These are phyloP conservation scores for Blastocladiella britannica DNA, from an alignment of 192 early-diverging fungal genomes.

Conservation along the genomic window DNA sequence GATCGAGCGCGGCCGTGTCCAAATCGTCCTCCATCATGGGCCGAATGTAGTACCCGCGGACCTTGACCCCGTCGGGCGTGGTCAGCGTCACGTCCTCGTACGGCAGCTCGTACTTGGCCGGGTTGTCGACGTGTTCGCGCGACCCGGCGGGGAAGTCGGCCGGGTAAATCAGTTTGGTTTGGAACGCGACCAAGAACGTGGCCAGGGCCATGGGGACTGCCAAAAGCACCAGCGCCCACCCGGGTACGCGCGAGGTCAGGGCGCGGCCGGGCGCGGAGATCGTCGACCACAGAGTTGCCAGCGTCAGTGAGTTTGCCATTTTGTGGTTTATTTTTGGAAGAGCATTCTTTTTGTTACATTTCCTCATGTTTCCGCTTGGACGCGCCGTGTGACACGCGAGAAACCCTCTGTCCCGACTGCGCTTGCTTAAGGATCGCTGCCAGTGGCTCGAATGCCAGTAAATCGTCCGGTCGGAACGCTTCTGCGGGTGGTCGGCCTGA, in stretches of 20 bases:
- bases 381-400: no score
- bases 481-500: no score
- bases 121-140: conserved; percentile 17
- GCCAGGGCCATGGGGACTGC: conserved; percentile 2
- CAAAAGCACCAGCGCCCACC: not conserved
- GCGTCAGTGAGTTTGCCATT: no score
- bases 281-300: no score
- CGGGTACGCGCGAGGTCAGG: not conserved
- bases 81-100: conserved; percentile 46
- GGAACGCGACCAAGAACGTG: conserved; percentile 41
- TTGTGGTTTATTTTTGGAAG: no score
- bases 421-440: no score
- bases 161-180: conserved; percentile 62
- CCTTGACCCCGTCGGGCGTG: conserved; percentile 59
- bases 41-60: conserved; percentile 60
- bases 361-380: no score
- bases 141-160: conserved; percentile 28
- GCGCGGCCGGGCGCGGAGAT: no score
- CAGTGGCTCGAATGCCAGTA: no score
- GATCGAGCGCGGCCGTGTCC: conserved; percentile 27
- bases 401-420: no score
- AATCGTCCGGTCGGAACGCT: no score
- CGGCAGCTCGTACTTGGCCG: conserved; percentile 15
- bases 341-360: no score
- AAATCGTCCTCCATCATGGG: conserved; percentile 25